phyloP scores from a whole-genome alignment of 225 moss, liverwort and hornwort species.

The Marchantia polymorpha region DNA sequence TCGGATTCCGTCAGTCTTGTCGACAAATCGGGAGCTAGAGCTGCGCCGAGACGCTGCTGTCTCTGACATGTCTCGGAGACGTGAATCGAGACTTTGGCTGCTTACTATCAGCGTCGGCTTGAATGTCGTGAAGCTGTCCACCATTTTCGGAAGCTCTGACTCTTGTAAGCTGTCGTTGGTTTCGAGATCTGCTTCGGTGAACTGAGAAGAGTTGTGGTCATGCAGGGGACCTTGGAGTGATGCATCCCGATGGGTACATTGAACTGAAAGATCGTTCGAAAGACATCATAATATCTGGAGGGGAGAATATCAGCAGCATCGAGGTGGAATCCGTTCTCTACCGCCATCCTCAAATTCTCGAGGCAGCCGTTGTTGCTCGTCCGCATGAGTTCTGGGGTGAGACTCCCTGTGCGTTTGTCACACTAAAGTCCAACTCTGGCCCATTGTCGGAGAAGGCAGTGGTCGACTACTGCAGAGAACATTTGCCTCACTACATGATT shows the following conservation, averaged over 20 bases:
- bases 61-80: no score
- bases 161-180: no score
- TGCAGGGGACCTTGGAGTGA: slow-evolving; percentile 67
- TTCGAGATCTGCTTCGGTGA: no score
- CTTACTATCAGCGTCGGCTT: no score
- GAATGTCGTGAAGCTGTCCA: no score
- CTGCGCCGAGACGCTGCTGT: no score
- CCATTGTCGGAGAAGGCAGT: slow-evolving; percentile 36
- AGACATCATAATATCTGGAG: slow-evolving; percentile 79
- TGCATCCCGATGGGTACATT: slow-evolving; percentile 75
- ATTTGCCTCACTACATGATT: slow-evolving; percentile 52
- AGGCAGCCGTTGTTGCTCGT: slow-evolving; percentile 74
- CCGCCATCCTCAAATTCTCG: slow-evolving; percentile 58
- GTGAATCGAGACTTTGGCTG: no score
- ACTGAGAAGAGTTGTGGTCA: no score
- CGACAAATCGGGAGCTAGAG: no score
- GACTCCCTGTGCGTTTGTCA: slow-evolving; percentile 74
- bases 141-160: no score
- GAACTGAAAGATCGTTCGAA: slow-evolving; percentile 76
- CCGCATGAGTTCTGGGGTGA: slow-evolving; percentile 71
- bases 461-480: slow-evolving; percentile 42
- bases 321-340: slow-evolving; percentile 69
- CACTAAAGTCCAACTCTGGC: slow-evolving; percentile 31
- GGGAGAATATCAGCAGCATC: slow-evolving; percentile 86
- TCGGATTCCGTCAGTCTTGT: no score